Percentiles rank a stretch among this genome's conserved stretches.
phyloP scores from a whole-genome alignment of 1,284 basidiomycete genomes.

The Chiua sp. region DNA sequence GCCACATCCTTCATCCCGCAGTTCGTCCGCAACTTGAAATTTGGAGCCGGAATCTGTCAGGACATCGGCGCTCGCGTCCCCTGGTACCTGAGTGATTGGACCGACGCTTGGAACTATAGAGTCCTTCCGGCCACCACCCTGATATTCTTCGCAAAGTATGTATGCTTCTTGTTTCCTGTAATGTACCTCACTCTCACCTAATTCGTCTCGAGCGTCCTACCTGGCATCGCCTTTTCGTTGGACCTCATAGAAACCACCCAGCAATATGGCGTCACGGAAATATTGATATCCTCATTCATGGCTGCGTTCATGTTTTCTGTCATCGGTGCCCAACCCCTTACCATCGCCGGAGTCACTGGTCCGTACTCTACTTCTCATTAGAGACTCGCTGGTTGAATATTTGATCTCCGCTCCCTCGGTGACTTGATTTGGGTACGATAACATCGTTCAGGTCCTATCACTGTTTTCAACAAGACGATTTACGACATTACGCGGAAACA shows the following conservation, averaged over 20 bases:
- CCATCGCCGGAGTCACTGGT: constrained; percentile 95
- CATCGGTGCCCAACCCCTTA: constrained; percentile 90
- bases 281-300: constrained; percentile 82
- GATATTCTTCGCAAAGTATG: constrained; percentile 84
- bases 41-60: constrained; percentile 76
- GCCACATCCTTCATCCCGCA: background rate
- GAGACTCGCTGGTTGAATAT: background rate
- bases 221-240: constrained; percentile 91
- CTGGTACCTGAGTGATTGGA: constrained; percentile 88
- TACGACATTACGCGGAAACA: constrained; percentile 74
- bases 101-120: constrained; percentile 88
- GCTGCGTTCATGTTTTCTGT: constrained; percentile 92
- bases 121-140: constrained; percentile 77
- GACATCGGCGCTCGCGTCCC: constrained; percentile 83
- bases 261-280: constrained; percentile 92
- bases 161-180: constrained; percentile 41
- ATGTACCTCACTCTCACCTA: constrained; percentile 1
- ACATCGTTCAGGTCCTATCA: constrained; percentile 73
- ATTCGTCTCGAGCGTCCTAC: constrained; percentile 64
- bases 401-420: background rate
- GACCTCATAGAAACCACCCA: constrained; percentile 93
- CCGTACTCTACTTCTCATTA: constrained; percentile 16
- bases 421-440: background rate
- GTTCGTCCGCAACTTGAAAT: constrained; percentile 12
- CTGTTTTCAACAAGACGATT: constrained; percentile 92